These are phyloP conservation scores for Mallotus japonicus DNA, from an alignment of 441 rosid genomes.

Conservation along the genomic window DNA sequence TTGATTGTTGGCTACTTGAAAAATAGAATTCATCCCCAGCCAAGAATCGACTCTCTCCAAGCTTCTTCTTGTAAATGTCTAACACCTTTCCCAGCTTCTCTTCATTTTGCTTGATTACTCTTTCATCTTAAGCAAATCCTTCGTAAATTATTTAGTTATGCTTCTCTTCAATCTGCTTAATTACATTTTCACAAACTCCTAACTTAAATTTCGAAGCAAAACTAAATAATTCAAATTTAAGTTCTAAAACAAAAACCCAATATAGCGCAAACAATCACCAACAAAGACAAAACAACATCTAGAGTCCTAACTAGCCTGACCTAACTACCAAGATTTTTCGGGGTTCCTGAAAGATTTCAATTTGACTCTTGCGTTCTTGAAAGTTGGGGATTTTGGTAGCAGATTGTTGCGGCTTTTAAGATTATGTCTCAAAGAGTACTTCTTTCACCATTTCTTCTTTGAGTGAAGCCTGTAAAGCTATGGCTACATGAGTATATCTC, in stretches of 20 bases:
- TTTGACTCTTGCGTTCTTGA: slow-evolving; percentile 9
- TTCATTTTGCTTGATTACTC: slow-evolving; percentile 42
- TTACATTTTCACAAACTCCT: no score
- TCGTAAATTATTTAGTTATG: no score
- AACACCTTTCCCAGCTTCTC: slow-evolving; percentile 55
- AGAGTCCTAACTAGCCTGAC: no score
- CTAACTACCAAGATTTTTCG: slow-evolving; percentile 32
- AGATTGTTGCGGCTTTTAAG: slow-evolving; percentile 17
- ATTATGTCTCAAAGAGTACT: slow-evolving; percentile 58
- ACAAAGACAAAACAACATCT: no score
- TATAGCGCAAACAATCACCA: no score
- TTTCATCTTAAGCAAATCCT: no score
- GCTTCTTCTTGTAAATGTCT: slow-evolving; percentile 58
- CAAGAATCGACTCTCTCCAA: slow-evolving; percentile 49
- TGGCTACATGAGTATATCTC: slow-evolving; percentile 15
- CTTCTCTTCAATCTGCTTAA: no score
- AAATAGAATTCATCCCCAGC: slow-evolving; percentile 66
- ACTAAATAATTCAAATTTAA: no score
- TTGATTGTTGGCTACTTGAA: no score
- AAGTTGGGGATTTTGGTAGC: slow-evolving; percentile 5
- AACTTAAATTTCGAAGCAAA: no score
- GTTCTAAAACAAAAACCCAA: no score
- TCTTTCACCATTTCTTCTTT: slow-evolving; percentile 84
- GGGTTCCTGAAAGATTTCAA: background rate
- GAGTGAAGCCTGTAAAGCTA: slow-evolving; percentile 24